Conservation (phyloP, 2,329 filamentous ascomycete species). For the Colletotrichum liaoningense region DNA sequence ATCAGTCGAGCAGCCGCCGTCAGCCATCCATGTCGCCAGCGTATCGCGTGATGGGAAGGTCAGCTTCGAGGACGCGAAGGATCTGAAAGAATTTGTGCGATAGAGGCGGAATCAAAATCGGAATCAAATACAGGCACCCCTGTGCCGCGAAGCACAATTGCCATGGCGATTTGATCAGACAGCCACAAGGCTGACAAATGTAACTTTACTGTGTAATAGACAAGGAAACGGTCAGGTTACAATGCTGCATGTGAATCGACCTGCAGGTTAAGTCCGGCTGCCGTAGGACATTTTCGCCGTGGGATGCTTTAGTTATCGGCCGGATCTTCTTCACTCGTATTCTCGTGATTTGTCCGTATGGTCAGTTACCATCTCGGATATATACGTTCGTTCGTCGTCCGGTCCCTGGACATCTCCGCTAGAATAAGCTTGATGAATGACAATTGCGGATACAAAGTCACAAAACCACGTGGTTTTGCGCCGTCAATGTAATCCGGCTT, state of each 20-base stretch:
- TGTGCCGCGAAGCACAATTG: background rate
- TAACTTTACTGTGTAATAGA: slow-evolving; percentile 36
- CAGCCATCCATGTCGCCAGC: slow-evolving; percentile 66
- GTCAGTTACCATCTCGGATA: background rate
- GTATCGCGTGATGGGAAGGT: slow-evolving; percentile 73
- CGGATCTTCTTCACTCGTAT: background rate
- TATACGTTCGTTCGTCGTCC: background rate
- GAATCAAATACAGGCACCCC: background rate
- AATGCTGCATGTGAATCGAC: background rate
- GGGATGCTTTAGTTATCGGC: background rate
- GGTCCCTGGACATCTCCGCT: background rate
- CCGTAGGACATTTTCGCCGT: background rate
- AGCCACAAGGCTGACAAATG: slow-evolving; percentile 19
- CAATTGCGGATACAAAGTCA: background rate
- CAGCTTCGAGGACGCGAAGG: slow-evolving; percentile 70
- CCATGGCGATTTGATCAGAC: slow-evolving; percentile 2
- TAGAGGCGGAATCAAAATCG: slow-evolving; percentile 38
- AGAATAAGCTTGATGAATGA: slow-evolving; percentile 6
- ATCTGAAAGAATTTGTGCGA: slow-evolving; percentile 66
- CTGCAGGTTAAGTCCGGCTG: background rate
- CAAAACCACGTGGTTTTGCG: slow-evolving; percentile 12
- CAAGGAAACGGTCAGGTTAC: background rate
- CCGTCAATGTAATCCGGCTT: background rate
- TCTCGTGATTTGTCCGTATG: background rate
- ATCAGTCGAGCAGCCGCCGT: slow-evolving; percentile 48